Base-by-base conservation (phyloP, 176 grass and related monocot genomes). In the Phoenix dactylifera region DNA sequence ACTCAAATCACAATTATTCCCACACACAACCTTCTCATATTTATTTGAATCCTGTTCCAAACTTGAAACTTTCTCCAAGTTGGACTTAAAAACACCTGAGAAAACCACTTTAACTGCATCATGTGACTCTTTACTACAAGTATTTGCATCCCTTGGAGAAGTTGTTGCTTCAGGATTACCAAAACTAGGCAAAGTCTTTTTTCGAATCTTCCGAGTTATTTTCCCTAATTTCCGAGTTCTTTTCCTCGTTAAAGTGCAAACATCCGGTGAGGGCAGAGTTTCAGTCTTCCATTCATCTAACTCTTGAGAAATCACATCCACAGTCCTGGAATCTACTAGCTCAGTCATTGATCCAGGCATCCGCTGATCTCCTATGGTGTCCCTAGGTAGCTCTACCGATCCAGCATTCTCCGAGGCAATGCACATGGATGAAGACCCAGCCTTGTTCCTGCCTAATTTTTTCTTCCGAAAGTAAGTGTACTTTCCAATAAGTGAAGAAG, bases 401-500 rank as follows among this genome's bases (percentile, higher is more conserved):
- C 70, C 50, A 62, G 26, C 28, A 63, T 17, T 54, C 54, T 62
- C 58, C 23, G 57, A 30, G 22, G 23, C n/a, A 52, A 4, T 4
- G 35, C 35, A 44, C 9, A 44, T 44, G 16, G 26, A 64, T 54
- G 29, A 35, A 70, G 30, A 22, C 35, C 59, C 71, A 60, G 73
- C 58, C 55, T 14, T 82, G 72, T 78, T 76, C 78, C 73, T 84
- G 39, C 50, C 70, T 52, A 73, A 50, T 59, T 82, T 91, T 76
- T 66, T 78, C 80, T 89, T 97, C 51, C 78, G 86, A 72, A 69
- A 80, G 55, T 96, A 96, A 57, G 81, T 82, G 71, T 82, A 82
- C 28, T 84, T 66, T 77, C 58, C 73, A 16, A 54, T 74, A 60
- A 54, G 49, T 62, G 64, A 68, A 61, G 78, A 66, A 62, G n/a